These are phyloP conservation scores for Ascochyta viciae-villosae DNA, from an alignment of 2,329 filamentous ascomycete genomes.

Conservation along the genomic window DNA sequence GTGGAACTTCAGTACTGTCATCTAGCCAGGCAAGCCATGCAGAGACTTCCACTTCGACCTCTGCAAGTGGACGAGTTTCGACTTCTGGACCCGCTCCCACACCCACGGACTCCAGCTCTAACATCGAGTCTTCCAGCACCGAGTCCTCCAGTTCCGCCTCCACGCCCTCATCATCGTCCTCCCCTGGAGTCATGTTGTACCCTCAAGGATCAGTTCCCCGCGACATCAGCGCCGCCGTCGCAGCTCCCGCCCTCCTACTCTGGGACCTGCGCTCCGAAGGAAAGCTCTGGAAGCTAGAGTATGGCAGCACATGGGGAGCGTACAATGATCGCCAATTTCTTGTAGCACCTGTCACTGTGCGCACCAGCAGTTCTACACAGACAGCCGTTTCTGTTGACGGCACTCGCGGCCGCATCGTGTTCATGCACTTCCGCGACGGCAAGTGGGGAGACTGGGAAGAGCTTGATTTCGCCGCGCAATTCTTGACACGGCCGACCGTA, in stretches of 20 bases:
- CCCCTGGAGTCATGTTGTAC: background rate
- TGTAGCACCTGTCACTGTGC: slow-evolving; percentile 11
- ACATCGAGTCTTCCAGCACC: background rate
- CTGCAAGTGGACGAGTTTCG: background rate
- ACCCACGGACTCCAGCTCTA: background rate
- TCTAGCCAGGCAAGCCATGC: background rate
- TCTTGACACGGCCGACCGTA: slow-evolving; percentile 6
- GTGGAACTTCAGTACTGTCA: background rate
- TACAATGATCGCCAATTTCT: slow-evolving; percentile 11
- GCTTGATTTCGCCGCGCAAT: background rate
- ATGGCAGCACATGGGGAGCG: slow-evolving; percentile 2
- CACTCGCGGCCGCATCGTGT: slow-evolving; percentile 12
- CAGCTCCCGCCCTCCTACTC: background rate
- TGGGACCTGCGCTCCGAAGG: slow-evolving; percentile 6
- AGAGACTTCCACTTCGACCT: background rate
- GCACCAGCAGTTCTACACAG: slow-evolving; percentile 1
- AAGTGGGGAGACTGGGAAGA: slow-evolving; percentile 18
- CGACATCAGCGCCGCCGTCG: slow-evolving; percentile 5
- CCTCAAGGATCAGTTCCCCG: slow-evolving; percentile 1
- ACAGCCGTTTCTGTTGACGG: slow-evolving; percentile 15
- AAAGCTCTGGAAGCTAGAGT: background rate
- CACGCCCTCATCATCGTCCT: background rate
- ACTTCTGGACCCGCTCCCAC: background rate
- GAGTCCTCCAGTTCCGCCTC: background rate
- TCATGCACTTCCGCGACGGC: slow-evolving; percentile 9